phyloP scores from a whole-genome alignment of 129 eudicot genomes.

The Chrysanthemum lavandulifolium region DNA sequence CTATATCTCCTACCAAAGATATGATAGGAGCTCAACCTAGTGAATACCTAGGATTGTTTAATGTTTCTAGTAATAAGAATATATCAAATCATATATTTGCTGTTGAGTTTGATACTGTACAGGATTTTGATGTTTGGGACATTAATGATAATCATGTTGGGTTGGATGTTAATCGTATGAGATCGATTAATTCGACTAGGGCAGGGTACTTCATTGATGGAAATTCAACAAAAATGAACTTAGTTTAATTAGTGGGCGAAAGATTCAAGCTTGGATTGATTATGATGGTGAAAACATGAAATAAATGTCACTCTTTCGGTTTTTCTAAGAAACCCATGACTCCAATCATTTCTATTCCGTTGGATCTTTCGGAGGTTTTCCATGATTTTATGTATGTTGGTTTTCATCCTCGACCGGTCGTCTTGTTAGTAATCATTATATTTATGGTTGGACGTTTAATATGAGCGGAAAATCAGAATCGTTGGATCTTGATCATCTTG shows the following conservation, averaged over 20 bases:
- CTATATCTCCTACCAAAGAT: slow-evolving; percentile 46
- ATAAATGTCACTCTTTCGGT: slow-evolving; percentile 51
- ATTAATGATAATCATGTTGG: slow-evolving; percentile 70
- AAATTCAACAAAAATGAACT: slow-evolving; percentile 32
- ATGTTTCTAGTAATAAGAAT: slow-evolving; percentile 42
- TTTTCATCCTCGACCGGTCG: slow-evolving; percentile 71
- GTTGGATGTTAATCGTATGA: slow-evolving; percentile 50
- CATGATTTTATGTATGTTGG: slow-evolving; percentile 54
- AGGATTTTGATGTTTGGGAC: slow-evolving; percentile 51
- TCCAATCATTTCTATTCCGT: slow-evolving; percentile 44
- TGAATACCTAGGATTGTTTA: slow-evolving; percentile 60
- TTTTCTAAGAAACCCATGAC: slow-evolving; percentile 37
- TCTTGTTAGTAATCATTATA: slow-evolving; percentile 58
- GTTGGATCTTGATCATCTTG: slow-evolving; percentile 31
- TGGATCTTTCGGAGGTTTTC: slow-evolving; percentile 54
- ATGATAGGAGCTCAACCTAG: slow-evolving; percentile 54
- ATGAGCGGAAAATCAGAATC: slow-evolving; percentile 45
- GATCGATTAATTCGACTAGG: slow-evolving; percentile 36
- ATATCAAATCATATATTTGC: slow-evolving; percentile 55
- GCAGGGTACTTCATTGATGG: slow-evolving; percentile 44
- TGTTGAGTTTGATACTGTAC: slow-evolving; percentile 76
- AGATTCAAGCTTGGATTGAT: slow-evolving; percentile 63
- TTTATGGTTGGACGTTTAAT: slow-evolving; percentile 74
- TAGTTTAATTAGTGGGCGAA: slow-evolving; percentile 45
- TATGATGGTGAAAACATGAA: slow-evolving; percentile 39